Evolutionary conservation across 2,329 filamentous ascomycete species (phyloP), one percentile per base, ranked within the genome.

Genomic region (Cladorrhinum sp.): DNA sequence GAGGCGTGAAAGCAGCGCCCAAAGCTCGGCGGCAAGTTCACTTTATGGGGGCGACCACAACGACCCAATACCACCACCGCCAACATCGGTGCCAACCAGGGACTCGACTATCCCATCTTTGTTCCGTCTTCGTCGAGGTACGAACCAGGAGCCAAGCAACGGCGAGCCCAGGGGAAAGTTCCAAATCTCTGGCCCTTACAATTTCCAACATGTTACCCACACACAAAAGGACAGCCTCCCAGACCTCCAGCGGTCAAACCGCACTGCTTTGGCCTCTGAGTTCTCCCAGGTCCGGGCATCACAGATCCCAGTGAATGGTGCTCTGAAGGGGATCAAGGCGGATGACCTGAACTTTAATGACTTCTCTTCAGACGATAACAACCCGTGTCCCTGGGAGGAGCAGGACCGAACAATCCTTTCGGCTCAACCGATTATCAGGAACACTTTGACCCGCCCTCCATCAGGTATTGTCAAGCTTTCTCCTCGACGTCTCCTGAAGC

Each of bases 181-280:
- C 54, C 79, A 81, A 57, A 88, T 88, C 57, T 88, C 85, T 0
- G 81, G 77, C 1, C 85, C 85, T 2, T 88, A 85, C 72, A 87
- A 88, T 74, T 88, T 88, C 62, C 85, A 87, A 68, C 85, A 88
- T 71, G 77, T 88, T 32, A 80, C 82, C 3, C 85, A 87, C 69
- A 84, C 81, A 12, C 75, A 78, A 12, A 80, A 79, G 51, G 79
- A 85, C 27, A 75, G 80, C 54, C 61, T 80, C 2, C 72, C 78
- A 3, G 75, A 74, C 58, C 62, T 79, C 6, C 73, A 77, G 48
- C 72, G 74, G 25, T 66, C 73, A 2, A 79, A 74, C 65, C 76
- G 75, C 16, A 71, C 72, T 52, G 75, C 79, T 25, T 67, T 79
- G 53, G 75, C 75, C 13, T 75, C 76, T 10, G 80, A 81, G 60